phyloP scores from a whole-genome alignment of 1,284 basidiomycete species.

The Ceratobasidium sp. region DNA sequence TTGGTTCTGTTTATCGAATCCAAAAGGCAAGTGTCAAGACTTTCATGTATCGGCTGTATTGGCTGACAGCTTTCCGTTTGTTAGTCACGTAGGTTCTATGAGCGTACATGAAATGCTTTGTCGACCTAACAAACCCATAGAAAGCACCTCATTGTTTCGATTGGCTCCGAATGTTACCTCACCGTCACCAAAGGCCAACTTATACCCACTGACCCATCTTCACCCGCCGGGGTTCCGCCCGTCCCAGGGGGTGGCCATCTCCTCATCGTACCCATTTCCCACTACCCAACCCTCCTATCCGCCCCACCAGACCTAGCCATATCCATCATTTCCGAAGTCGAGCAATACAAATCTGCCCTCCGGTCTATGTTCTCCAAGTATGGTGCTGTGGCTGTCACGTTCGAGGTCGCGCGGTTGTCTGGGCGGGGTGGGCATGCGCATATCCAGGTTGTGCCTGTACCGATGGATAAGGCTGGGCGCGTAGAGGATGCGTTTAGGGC shows the following conservation, averaged over 20 bases:
- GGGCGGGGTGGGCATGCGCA: conserved; percentile 94
- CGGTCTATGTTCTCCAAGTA: conserved; percentile 76
- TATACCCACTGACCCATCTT: conserved; percentile 74
- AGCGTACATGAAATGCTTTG: background rate
- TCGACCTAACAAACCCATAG: conserved; percentile 56
- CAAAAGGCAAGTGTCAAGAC: conserved; percentile 70
- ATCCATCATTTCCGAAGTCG: conserved; percentile 83
- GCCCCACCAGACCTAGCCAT: conserved; percentile 80
- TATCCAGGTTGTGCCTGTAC: conserved; percentile 87
- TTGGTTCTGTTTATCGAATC: conserved; percentile 97
- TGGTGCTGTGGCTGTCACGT: conserved; percentile 75
- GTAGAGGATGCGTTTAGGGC: conserved; percentile 76
- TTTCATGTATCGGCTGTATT: background rate
- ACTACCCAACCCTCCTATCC: conserved; percentile 69
- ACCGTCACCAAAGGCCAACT: conserved; percentile 95
- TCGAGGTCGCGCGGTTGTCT: conserved; percentile 87
- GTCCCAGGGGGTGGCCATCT: conserved; percentile 95
- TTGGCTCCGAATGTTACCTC: conserved; percentile 91
- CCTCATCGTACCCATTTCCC: conserved; percentile 84
- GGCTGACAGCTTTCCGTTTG: background rate
- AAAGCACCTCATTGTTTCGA: conserved; percentile 93
- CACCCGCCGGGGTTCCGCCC: conserved; percentile 56
- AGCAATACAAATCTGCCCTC: conserved; percentile 82
- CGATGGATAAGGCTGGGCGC: conserved; percentile 66
- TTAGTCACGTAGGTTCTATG: conserved; percentile 33